phyloP scores from a whole-genome alignment of 2,329 filamentous ascomycete species.

The Aspergillus vadensis region DNA sequence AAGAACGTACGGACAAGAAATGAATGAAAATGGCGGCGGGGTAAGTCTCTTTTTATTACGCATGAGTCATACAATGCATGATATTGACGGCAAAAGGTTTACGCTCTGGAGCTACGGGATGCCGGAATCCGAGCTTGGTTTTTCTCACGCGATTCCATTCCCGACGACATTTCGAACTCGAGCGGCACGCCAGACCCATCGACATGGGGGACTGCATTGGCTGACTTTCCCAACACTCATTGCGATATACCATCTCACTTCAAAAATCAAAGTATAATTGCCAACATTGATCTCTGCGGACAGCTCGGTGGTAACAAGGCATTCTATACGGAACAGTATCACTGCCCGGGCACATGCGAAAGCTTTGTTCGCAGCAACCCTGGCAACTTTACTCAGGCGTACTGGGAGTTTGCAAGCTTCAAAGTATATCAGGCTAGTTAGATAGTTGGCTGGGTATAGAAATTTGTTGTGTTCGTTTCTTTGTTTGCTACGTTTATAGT shows the following conservation, averaged over 20 bases:
- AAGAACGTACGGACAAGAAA: slow-evolving; percentile 53
- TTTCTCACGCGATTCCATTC: slow-evolving; percentile 54
- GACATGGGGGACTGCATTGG: slow-evolving; percentile 62
- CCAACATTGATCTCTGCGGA: slow-evolving; percentile 68
- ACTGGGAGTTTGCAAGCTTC: slow-evolving; percentile 37
- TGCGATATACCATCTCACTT: slow-evolving; percentile 64
- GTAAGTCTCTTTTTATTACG: slow-evolving; percentile 26
- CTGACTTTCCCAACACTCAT: slow-evolving; percentile 66
- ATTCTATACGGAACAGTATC: slow-evolving; percentile 37
- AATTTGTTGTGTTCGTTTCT: too few relatives aligned
- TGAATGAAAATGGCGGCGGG: slow-evolving; percentile 60
- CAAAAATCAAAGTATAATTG: slow-evolving; percentile 65
- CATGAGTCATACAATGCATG: neutral
- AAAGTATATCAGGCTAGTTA: neutral
- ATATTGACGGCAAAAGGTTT: slow-evolving; percentile 39
- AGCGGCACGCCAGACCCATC: slow-evolving; percentile 59
- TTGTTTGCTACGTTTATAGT: neutral
- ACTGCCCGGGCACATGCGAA: slow-evolving; percentile 57
- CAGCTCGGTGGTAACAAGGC: slow-evolving; percentile 48
- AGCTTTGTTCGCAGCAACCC: slow-evolving; percentile 62
- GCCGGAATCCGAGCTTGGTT: slow-evolving; percentile 67
- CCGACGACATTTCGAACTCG: slow-evolving; percentile 53
- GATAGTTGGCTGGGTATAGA: neutral
- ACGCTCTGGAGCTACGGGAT: slow-evolving; percentile 63
- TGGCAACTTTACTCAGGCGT: slow-evolving; percentile 59